phyloP scores from a whole-genome alignment of 306 rosid genomes.

The Adenanthera pavonina region DNA sequence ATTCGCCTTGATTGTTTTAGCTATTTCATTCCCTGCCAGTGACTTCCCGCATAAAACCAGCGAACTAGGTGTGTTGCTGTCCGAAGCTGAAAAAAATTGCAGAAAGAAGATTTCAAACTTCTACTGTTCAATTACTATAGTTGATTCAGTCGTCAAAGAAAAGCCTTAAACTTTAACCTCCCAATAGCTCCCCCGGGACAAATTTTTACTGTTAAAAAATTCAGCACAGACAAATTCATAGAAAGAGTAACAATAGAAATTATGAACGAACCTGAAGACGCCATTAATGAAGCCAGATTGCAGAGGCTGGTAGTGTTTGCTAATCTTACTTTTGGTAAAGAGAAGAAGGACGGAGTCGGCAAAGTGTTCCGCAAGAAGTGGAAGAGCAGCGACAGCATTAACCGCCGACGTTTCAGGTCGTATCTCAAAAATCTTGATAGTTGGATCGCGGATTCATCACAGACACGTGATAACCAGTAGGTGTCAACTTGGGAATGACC shows the following conservation, averaged over 20 bases:
- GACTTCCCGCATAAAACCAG: slow-evolving; percentile 81
- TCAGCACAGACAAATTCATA: neutral
- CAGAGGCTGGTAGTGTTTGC: slow-evolving; percentile 15
- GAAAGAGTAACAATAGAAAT: neutral
- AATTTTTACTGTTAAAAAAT: neutral
- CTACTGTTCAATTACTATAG: slow-evolving; percentile 21
- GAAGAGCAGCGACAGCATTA: slow-evolving; percentile 44
- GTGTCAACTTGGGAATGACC: neutral
- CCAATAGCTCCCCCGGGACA: neutral
- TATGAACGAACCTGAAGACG: slow-evolving; percentile 52
- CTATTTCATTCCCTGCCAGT: slow-evolving; percentile 58
- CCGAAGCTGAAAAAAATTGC: slow-evolving; percentile 48
- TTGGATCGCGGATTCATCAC: too few species aligned
- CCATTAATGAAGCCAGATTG: slow-evolving; percentile 34
- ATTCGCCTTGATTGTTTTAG: slow-evolving; percentile 55
- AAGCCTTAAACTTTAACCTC: slow-evolving; percentile 23
- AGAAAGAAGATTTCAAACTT: slow-evolving; percentile 34
- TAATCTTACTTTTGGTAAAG: slow-evolving; percentile 18
- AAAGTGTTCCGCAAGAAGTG: slow-evolving; percentile 13
- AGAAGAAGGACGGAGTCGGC: slow-evolving; percentile 14
- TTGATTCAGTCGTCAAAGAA: neutral
- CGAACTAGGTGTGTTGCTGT: slow-evolving; percentile 38
- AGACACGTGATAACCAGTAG: neutral
- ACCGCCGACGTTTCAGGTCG: slow-evolving; percentile 15
- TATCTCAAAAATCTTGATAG: neutral